phyloP scores from a whole-genome alignment of 768 basidiomycete species.

The Lentinula boryana region DNA sequence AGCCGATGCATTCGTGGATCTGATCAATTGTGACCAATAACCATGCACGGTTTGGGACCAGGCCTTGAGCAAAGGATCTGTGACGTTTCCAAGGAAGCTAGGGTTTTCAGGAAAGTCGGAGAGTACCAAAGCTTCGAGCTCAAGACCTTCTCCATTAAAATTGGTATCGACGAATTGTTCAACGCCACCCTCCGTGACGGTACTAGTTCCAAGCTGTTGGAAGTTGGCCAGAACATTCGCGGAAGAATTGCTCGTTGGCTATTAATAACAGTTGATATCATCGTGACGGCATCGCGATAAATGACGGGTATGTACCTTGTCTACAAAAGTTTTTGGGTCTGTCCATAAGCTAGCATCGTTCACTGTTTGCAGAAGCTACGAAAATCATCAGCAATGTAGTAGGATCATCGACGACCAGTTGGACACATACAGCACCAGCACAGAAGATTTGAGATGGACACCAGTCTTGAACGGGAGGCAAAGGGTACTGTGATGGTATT shows the following conservation, averaged over 20 bases:
- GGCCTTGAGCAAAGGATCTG: slow-evolving; percentile 60
- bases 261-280: slow-evolving; percentile 6
- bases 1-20: slow-evolving; percentile 64
- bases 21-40: slow-evolving; percentile 78
- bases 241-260: slow-evolving; percentile 69
- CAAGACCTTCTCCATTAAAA: slow-evolving; percentile 82
- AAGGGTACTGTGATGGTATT: slow-evolving; percentile 59
- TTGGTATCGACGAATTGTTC: slow-evolving; percentile 66
- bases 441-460: slow-evolving; percentile 78
- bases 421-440: slow-evolving; percentile 56
- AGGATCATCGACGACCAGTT: slow-evolving; percentile 4
- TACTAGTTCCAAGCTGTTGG: slow-evolving; percentile 56
- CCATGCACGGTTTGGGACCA: slow-evolving; percentile 78
- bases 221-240: slow-evolving; percentile 61
- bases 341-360: slow-evolving; percentile 68
- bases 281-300: not conserved
- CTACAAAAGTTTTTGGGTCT: slow-evolving; percentile 87
- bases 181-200: slow-evolving; percentile 44
- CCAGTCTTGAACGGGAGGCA: slow-evolving; percentile 72
- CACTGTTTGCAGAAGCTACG: slow-evolving; percentile 77
- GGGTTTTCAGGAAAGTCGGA: slow-evolving; percentile 59
- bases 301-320: slow-evolving; percentile 38
- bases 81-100: slow-evolving; percentile 62
- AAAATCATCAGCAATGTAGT: slow-evolving; percentile 8
- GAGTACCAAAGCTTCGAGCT: slow-evolving; percentile 61